phyloP scores from a whole-genome alignment of 1,284 basidiomycete genomes.

The Exobasidium rhododendri region DNA sequence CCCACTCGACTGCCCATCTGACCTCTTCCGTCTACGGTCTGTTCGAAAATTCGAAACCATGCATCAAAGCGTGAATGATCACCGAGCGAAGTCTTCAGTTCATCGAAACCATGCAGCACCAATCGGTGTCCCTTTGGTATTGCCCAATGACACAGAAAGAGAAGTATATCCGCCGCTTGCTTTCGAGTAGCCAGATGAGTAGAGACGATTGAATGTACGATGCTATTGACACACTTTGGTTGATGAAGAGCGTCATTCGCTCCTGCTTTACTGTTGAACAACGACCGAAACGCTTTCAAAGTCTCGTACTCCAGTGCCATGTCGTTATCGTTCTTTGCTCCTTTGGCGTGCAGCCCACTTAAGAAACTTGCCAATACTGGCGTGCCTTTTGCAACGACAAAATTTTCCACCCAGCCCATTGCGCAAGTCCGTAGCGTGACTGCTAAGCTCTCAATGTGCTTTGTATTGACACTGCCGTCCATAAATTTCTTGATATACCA shows the following conservation, averaged over 20 bases:
- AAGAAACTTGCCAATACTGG: slow-evolving; percentile 71
- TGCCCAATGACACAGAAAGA: slow-evolving; percentile 60
- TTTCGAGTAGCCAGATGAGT: slow-evolving; percentile 77
- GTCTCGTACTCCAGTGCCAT: slow-evolving; percentile 78
- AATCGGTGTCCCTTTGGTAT: slow-evolving; percentile 58
- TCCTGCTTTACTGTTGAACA: slow-evolving; percentile 75
- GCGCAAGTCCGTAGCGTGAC: slow-evolving; percentile 68
- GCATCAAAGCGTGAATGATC: slow-evolving; percentile 67
- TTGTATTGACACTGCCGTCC: slow-evolving; percentile 76
- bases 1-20: slow-evolving; percentile 94
- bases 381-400: slow-evolving; percentile 68
- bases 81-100: slow-evolving; percentile 36
- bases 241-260: slow-evolving; percentile 76
- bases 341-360: slow-evolving; percentile 44
- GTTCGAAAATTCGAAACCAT: slow-evolving; percentile 84
- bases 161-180: slow-evolving; percentile 71
- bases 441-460: slow-evolving; percentile 72
- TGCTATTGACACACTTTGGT: slow-evolving; percentile 73
- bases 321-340: slow-evolving; percentile 61
- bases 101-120: slow-evolving; percentile 59
- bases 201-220: slow-evolving; percentile 79
- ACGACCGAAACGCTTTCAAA: slow-evolving; percentile 79
- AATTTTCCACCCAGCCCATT: slow-evolving; percentile 54
- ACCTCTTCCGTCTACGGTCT: slow-evolving; percentile 75
- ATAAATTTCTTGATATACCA: slow-evolving; percentile 83